Percentiles rank a stretch among this genome's conserved stretches.
Evolutionary conservation across 1,284 basidiomycete genomes (phyloP).

Genomic region (Neolentinus lepideus): DNA sequence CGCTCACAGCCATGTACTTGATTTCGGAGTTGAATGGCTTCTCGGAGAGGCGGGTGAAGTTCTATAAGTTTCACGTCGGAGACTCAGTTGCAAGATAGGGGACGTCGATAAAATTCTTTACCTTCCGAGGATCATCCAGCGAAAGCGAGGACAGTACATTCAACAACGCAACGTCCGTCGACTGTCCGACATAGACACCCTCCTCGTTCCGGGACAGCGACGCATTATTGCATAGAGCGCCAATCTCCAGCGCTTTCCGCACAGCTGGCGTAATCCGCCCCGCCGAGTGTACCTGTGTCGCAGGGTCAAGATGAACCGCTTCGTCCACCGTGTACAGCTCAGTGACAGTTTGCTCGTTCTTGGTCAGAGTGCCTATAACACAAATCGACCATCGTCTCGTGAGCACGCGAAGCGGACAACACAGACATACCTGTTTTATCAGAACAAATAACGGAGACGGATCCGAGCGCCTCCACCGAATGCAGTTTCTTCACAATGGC

Average conservation of each 20-base stretch:
- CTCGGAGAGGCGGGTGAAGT: slow-evolving; percentile 74
- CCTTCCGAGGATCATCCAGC: slow-evolving; percentile 64
- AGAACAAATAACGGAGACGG: slow-evolving; percentile 92
- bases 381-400: no score
- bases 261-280: slow-evolving; percentile 43
- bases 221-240: slow-evolving; percentile 70
- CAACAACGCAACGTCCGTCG: slow-evolving; percentile 90
- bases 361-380: slow-evolving; percentile 83
- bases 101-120: no score
- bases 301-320: slow-evolving; percentile 57
- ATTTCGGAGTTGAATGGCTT: slow-evolving; percentile 88
- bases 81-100: no score
- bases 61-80: slow-evolving; percentile 26
- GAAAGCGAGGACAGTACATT: slow-evolving; percentile 74
- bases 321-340: slow-evolving; percentile 88
- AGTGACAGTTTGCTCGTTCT: slow-evolving; percentile 93
- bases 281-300: slow-evolving; percentile 21
- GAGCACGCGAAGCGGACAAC: no score
- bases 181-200: slow-evolving; percentile 78
- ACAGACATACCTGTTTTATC: slow-evolving; percentile 80
- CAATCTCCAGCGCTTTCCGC: slow-evolving; percentile 57
- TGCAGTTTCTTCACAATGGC: slow-evolving; percentile 97
- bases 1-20: slow-evolving; percentile 90
- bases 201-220: slow-evolving; percentile 59
- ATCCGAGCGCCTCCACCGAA: slow-evolving; percentile 91